Conservation (phyloP, 306 rosid genomes). For the Fagus sylvatica region DNA sequence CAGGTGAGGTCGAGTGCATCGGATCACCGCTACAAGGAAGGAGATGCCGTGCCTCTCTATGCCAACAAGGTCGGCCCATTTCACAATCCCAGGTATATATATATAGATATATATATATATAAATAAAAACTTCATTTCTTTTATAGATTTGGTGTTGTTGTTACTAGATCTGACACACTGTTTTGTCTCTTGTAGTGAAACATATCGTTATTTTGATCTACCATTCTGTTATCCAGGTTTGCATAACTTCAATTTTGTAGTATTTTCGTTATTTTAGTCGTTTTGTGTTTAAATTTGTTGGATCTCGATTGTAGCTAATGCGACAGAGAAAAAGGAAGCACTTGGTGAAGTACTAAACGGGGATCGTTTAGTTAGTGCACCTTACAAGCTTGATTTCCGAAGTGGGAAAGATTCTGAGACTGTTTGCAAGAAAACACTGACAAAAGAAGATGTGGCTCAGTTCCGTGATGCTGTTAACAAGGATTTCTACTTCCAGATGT, state of each 20-base stretch:
- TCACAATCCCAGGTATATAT: conserved; percentile 59
- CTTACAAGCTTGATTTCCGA: conserved; percentile 70
- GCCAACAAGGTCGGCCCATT: conserved; percentile 60
- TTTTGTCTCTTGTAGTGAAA: no score
- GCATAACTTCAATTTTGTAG: conserved; percentile 14
- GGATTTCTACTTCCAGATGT: conserved; percentile 88
- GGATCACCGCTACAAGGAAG: conserved; percentile 47
- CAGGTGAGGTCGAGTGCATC: conserved; percentile 40
- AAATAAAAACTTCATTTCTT: no score
- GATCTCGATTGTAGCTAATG: conserved; percentile 41
- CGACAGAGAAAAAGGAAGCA: conserved; percentile 84
- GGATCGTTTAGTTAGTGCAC: conserved; percentile 82
- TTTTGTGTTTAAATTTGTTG: conserved; percentile 17
- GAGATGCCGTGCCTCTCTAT: conserved; percentile 50
- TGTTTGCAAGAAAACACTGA: conserved; percentile 53
- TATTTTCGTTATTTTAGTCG: background rate
- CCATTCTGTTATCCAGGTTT: conserved; percentile 79
- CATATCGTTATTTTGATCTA: conserved; percentile 74
- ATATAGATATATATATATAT: no score
- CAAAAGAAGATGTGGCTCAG: conserved; percentile 56
- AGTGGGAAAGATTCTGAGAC: conserved; percentile 51
- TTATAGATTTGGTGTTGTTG: no score
- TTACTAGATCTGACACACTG: no score
- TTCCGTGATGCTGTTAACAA: conserved; percentile 67
- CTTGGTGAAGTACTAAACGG: conserved; percentile 89